Evolutionary conservation across 1,284 basidiomycete genomes (phyloP), one percentile per base, ranked within the genome.

Genomic region (Peniophora sp.): DNA sequence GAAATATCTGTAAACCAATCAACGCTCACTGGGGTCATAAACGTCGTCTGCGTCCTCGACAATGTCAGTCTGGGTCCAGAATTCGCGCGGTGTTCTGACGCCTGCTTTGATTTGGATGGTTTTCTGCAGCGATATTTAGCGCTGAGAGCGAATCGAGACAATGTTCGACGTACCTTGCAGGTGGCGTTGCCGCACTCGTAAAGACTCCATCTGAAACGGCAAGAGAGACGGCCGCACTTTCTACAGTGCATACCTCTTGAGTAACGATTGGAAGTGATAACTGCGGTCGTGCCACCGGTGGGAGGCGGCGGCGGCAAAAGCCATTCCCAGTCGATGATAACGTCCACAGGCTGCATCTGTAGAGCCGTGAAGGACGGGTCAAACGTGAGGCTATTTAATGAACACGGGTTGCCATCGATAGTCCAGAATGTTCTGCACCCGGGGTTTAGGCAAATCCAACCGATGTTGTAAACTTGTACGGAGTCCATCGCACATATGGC

Each of bases 161-260:
- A 24, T 46, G 51, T 18, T 14, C 0, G 24, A 60, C 67, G 34
- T 57, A 80, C 82, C 27, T 68, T 57, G 58, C 80, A 83, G 53
- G 67, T 71, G 64, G 59, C 88, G 90, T 61, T 86, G 75, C 78
- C 84, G 51, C 73, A 62, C 59, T 87, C 78, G 85, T 85, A 88
- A 63, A 80, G 83, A 50, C 27, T 32, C 27, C 27, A 41, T 41
- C 15, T 27, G 42, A 44, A 85, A 86, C 87, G 76, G 68, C 78
- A 79, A 8, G 86, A 86, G 23, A 90, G 64, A 20, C 85, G 75
- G 20, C 87, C 87, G 59, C 87, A 90, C 9, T 63, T 54, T 15
- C 50, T 54, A 60, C 87, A 90, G 60, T 87, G 83, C 70, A 80
- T 82, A 2, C 87, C 87, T 58, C 75, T 77, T n/a, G 73, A 78